Base-by-base conservation (phyloP, 2,329 filamentous ascomycete species). In the Pseudogymnoascus sp. region DNA sequence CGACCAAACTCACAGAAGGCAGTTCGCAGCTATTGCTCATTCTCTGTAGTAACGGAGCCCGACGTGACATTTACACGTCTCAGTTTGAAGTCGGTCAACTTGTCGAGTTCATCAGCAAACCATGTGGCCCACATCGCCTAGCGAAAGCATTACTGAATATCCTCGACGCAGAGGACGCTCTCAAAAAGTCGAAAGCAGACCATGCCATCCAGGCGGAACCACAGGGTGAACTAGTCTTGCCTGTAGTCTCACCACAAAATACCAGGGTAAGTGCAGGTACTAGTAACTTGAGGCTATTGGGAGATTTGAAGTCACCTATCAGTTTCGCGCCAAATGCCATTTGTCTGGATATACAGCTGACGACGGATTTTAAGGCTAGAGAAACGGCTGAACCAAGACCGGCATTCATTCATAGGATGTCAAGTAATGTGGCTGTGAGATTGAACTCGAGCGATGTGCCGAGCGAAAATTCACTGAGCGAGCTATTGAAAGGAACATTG, bases 41-140 rank as follows among this genome's bases (percentile, higher is more conserved):
- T 36, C 59, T 69, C 2, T 69, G 68, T 38, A 65, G 64, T 23
- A 69, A 66, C 40, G 60, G 65, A 18, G 62, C 65, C 2, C 61
- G 65, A 21, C 49, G 64, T 60, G 64, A 67, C 23, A 63, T 69
- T 3, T 67, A 66, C 62, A 46, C 63, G 1, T 62, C 62, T 8
- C 63, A 56, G 34, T 34, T 68, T 16, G 40, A 65, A 16, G 43
- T 36, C 6, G 66, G 64, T 4, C 66, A 69, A 42, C 62, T 61
- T 0, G 59, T 69, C 8, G 68, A 69, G 53, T 68, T 68, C 23
- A 63, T 68, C 21, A 66, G 68, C 63, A 70, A 67, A 49, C 68
- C 67, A 7, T 69, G 65, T 38, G 68, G 68, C 7, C 68, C 68
- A 4, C 68, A 70, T 62, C 65, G 68, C 9, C 68, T 70, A 6